Conservation (phyloP, 164 flowering plant species). For the Magnolia sinica region DNA sequence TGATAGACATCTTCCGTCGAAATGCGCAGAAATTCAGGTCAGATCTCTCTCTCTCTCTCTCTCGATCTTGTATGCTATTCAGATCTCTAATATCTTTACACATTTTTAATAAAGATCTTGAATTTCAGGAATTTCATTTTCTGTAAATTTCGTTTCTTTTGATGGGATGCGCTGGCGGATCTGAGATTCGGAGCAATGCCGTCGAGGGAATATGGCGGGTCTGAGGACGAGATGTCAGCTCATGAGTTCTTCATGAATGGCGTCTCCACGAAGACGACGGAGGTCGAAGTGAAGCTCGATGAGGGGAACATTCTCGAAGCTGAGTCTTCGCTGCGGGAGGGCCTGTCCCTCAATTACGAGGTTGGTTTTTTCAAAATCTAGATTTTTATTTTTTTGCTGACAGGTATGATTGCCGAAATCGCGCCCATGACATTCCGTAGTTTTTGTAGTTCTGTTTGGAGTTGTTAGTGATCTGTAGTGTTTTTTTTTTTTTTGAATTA, state of each 20-base stretch:
- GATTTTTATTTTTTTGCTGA: neutral
- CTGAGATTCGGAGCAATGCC: neutral
- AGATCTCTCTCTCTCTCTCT: neutral
- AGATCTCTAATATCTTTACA: neutral
- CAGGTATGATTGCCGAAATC: neutral
- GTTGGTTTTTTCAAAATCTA: conserved; percentile 26
- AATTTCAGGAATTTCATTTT: neutral
- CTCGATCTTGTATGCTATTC: neutral
- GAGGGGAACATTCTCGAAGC: conserved; percentile 93
- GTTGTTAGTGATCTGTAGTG: neutral
- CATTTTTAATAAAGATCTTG: neutral
- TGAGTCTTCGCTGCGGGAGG: conserved; percentile 86
- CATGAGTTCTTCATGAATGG: conserved; percentile 75
- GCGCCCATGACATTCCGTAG: neutral
- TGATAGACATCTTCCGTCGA: neutral
- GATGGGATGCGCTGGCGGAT: neutral
- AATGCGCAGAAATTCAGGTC: neutral
- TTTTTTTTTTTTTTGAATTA: neutral
- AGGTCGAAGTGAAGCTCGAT: conserved; percentile 83
- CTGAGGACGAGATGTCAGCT: conserved; percentile 23
- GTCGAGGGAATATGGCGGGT: conserved; percentile 7
- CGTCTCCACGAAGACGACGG: conserved; percentile 45
- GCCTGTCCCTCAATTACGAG: conserved; percentile 88
- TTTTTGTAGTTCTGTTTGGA: neutral
- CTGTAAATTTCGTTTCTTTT: neutral